Evolutionary conservation across 2,329 filamentous ascomycete species (phyloP), one percentile per base, ranked within the genome.

Genomic region (Microsporum audouinii): DNA sequence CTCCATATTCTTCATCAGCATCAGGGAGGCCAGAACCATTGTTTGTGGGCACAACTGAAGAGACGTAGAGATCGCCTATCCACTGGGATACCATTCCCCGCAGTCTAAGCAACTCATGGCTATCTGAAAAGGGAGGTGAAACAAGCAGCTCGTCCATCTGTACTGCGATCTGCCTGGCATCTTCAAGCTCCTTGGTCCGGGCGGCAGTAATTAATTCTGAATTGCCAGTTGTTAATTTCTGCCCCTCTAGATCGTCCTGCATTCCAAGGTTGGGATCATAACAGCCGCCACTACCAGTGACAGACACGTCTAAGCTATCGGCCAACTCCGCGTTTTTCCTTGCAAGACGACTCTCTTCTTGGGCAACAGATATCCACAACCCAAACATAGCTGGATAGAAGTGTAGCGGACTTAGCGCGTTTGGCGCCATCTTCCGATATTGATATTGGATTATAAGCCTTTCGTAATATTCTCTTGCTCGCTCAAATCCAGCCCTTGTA

Each of bases 371-470:
- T 58, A 96, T 82, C 82, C 94, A 92, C 53, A 90, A 82, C 57
- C 85, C 85, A 66, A 92, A 86, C 76, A 95, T 82, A 12, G 88
- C 87, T 12, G 88, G 85, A 75, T 90, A 91, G 71, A 96, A 95
- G 63, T 89, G 85, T 41, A 88, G 70, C 8, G 88, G 84, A 65
- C 84, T 87, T 47, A 86, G 75, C 2, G 79, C 75, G 58, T 82
- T 75, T 0, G 84, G 84, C 3, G 80, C 78, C 63, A 78, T 78
- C 67, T 83, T 79, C 67, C 85, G 83, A 77, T 87, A 86, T 5
- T 89, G 86, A 72, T 91, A 82, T 69, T 90, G 86, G 66, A 90
- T 79, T 58, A 92, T 88, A 63, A 96, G 78, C 33, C 81, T 82
- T 65, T 92, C 87, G 69, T 94, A 91, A 73, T 92, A 96, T 2